Percentiles rank a stretch among this genome's conserved stretches.
Evolutionary conservation across 2,329 filamentous ascomycete species (phyloP).

Genomic region (Tricladium varicosporioides): DNA sequence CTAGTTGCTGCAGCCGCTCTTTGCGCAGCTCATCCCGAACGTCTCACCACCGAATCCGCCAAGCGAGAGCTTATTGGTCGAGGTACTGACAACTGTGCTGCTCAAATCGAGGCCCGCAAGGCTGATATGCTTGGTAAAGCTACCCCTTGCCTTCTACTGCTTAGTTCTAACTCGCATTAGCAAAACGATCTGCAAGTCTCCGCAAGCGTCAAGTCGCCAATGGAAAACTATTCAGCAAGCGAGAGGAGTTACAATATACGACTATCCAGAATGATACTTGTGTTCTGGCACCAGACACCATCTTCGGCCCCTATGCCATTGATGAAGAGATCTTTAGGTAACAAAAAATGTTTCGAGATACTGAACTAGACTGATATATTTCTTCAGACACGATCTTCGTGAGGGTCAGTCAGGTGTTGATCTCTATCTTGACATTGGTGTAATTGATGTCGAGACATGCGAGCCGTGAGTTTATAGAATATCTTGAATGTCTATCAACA

Average conservation of each 20-base stretch:
- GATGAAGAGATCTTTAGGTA: constrained; percentile 36
- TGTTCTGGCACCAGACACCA: constrained; percentile 6
- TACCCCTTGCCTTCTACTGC: neutral
- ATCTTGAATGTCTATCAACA: neutral
- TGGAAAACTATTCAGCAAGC: constrained; percentile 1
- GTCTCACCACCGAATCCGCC: constrained; percentile 3
- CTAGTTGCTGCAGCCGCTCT: neutral
- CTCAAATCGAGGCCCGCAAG: constrained; percentile 9
- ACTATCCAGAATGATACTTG: constrained; percentile 11
- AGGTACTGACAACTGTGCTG: constrained; percentile 5
- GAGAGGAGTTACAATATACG: constrained; percentile 5
- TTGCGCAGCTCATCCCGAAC: constrained; percentile 5
- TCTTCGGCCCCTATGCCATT: constrained; percentile 22
- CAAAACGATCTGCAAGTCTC: constrained; percentile 6
- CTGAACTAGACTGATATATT: neutral
- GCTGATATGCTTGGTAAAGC: neutral
- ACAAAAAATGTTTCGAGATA: neutral
- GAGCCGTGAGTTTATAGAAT: constrained; percentile 26
- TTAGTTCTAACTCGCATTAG: neutral
- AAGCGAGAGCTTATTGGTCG: constrained; percentile 5
- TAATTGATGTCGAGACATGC: constrained; percentile 42
- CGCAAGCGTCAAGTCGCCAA: constrained; percentile 4
- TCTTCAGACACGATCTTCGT: constrained; percentile 33
- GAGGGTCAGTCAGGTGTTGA: constrained; percentile 38
- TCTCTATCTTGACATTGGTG: constrained; percentile 40